Conservation (phyloP, 2,329 filamentous ascomycete genomes). For the Graphiopsis chlorocephala region DNA sequence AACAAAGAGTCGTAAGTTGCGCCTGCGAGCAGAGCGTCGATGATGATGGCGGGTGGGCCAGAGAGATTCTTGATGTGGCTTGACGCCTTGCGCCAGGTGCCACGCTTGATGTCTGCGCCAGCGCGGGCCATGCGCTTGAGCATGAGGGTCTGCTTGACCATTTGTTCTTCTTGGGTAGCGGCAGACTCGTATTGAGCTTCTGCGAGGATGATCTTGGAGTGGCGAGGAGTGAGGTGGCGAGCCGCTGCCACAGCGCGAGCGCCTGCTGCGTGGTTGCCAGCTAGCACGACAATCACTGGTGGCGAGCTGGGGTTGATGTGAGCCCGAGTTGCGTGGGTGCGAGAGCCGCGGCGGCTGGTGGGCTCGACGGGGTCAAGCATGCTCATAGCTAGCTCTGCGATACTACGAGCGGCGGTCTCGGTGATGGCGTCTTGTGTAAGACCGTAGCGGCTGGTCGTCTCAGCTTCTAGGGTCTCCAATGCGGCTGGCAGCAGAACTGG, state of each 20-base stretch:
- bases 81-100: conserved; percentile 57
- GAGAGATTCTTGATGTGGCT: conserved; percentile 54
- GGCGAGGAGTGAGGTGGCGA: conserved; percentile 81
- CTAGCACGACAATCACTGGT: conserved; percentile 71
- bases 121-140: conserved; percentile 68
- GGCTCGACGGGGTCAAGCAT: conserved; percentile 25
- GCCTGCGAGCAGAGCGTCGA: conserved; percentile 86
- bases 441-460: conserved; percentile 81
- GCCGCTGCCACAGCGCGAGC: conserved; percentile 80
- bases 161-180: conserved; percentile 73
- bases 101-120: conserved; percentile 59
- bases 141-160: conserved; percentile 77
- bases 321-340: conserved; percentile 25
- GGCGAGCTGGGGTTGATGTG: conserved; percentile 53
- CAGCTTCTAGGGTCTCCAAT: conserved; percentile 89
- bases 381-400: conserved; percentile 74
- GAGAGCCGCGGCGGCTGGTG: conserved; percentile 26
- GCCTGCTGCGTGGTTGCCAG: conserved; percentile 90
- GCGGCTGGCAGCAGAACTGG: conserved; percentile 67
- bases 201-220: conserved; percentile 75
- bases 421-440: conserved; percentile 86
- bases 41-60: conserved; percentile 71
- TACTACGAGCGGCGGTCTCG: conserved; percentile 84
- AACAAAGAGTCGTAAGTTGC: conserved; percentile 85
- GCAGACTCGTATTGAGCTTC: conserved; percentile 83